These are phyloP conservation scores for Thozetella sp. DNA, from an alignment of 495 filamentous ascomycete species.

Conservation along the genomic window DNA sequence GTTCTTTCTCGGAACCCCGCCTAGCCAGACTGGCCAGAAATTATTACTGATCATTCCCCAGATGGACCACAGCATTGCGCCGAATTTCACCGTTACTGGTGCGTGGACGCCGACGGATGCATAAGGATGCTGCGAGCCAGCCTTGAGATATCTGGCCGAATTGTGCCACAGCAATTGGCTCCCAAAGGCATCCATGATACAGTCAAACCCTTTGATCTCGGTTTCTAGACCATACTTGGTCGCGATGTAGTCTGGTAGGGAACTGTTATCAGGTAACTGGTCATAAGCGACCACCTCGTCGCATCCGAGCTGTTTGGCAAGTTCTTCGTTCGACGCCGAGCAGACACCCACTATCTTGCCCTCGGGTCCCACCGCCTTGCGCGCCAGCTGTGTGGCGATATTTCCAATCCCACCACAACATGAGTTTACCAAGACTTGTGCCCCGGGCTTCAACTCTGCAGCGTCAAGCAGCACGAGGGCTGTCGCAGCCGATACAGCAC, in stretches of 20 bases:
- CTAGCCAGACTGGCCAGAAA: background rate
- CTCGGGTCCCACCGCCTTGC: background rate
- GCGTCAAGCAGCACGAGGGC: background rate
- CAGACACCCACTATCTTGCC: background rate
- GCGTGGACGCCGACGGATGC: background rate
- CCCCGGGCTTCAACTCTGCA: background rate
- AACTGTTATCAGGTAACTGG: background rate
- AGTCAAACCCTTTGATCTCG: background rate
- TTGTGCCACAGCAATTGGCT: background rate
- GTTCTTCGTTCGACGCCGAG: background rate
- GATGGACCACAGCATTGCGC: background rate
- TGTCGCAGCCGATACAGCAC: background rate
- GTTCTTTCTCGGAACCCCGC: background rate
- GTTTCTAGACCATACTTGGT: background rate
- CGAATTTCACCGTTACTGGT: background rate
- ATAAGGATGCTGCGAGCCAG: background rate
- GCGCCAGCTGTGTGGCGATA: background rate
- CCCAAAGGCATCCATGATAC: background rate
- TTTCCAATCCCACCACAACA: background rate
- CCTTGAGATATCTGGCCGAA: background rate
- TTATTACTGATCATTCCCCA: background rate
- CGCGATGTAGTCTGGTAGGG: background rate
- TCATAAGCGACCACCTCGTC: background rate
- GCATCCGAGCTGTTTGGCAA: background rate
- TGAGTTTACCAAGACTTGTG: background rate